These are phyloP conservation scores for Fragilariopsis cylindrus DNA, from an alignment of 108 stramenopile species.

Conservation along the genomic window DNA sequence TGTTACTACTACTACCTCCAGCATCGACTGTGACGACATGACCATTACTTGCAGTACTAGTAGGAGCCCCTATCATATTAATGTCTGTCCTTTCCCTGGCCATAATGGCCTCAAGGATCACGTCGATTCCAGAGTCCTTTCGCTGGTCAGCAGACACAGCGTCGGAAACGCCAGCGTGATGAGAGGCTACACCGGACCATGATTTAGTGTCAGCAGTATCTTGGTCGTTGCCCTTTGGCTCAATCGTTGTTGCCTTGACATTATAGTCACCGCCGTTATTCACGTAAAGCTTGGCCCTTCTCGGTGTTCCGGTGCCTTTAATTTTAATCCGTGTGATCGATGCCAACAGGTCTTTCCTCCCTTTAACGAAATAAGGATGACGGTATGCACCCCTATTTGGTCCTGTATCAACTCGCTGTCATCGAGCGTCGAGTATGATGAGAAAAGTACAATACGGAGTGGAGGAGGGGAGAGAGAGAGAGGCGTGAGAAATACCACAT, in stretches of 20 bases:
- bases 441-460: too few species aligned
- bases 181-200: not conserved
- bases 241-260: not conserved
- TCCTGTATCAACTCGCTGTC: slow-evolving; percentile 28
- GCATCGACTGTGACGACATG: not conserved
- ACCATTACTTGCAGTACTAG: not conserved
- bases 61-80: too few species aligned
- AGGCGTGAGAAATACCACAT: too few species aligned
- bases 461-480: too few species aligned
- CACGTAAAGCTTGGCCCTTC: slow-evolving; percentile 39
- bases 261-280: too few species aligned
- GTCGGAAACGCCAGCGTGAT: not conserved
- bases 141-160: not conserved
- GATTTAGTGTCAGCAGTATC: not conserved
- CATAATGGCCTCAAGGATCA: slow-evolving; percentile 14
- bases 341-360: slow-evolving; percentile 24
- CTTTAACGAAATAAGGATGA: slow-evolving; percentile 33
- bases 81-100: not conserved
- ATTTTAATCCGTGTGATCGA: slow-evolving; percentile 37
- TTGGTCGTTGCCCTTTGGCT: not conserved
- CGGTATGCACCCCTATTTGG: slow-evolving; percentile 46
- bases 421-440: too few species aligned
- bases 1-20: not conserved
- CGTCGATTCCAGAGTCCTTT: slow-evolving; percentile 1
- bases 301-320: slow-evolving; percentile 34